Conservation (phyloP, 2,329 filamentous ascomycete genomes). For the Aspergillus sp. region DNA sequence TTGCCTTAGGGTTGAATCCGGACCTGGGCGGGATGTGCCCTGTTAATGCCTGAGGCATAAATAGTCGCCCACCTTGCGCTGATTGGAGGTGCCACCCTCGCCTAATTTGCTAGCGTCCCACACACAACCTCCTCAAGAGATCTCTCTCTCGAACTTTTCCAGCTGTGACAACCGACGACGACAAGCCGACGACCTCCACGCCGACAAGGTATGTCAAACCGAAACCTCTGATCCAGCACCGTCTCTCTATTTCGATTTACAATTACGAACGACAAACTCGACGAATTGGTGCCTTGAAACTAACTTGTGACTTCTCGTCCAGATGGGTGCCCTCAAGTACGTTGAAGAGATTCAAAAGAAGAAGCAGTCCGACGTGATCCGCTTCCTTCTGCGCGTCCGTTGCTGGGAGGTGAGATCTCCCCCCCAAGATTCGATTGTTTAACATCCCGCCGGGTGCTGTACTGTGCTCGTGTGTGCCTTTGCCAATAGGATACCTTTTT, state of each 20-base stretch:
- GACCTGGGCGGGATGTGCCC: neutral
- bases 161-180: constrained; percentile 40
- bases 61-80: neutral
- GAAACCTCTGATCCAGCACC: neutral
- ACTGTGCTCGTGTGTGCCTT: constrained; percentile 28
- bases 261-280: neutral
- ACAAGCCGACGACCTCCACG: constrained; percentile 43
- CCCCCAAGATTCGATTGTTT: constrained; percentile 35
- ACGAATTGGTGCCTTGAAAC: constrained; percentile 1
- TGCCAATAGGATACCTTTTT: constrained; percentile 32
- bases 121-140: constrained; percentile 38
- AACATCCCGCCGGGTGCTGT: constrained; percentile 35
- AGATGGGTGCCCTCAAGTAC: constrained; percentile 99
- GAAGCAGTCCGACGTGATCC: constrained; percentile 99
- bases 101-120: constrained; percentile 45
- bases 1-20: constrained; percentile 9
- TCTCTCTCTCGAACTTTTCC: constrained; percentile 36
- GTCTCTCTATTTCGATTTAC: constrained; percentile 11
- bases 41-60: constrained; percentile 15
- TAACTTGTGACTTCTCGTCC: constrained; percentile 14
- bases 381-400: constrained; percentile 98
- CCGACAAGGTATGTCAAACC: constrained; percentile 45
- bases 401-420: constrained; percentile 85
- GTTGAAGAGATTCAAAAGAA: constrained; percentile 99
- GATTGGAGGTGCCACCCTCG: constrained; percentile 32